Conservation (phyloP, 2,329 filamentous ascomycete species). For the Ophiocordyceps unilateralis region DNA sequence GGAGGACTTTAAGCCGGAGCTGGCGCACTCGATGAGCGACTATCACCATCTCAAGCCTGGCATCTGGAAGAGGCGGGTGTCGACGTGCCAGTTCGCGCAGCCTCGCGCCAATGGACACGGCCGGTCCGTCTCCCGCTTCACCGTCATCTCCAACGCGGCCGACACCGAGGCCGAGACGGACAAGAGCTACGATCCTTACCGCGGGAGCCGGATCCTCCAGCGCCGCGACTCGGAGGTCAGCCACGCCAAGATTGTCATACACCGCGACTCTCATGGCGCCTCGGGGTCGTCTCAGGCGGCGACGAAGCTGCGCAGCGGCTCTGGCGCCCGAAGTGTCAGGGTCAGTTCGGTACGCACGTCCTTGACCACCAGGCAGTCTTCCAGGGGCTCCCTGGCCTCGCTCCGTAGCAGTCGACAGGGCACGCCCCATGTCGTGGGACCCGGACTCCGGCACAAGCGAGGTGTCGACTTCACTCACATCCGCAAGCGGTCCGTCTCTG, state of each 20-base stretch:
- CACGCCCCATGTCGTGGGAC: constrained; percentile 22
- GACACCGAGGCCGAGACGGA: constrained; percentile 31
- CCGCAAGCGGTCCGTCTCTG: constrained; percentile 20
- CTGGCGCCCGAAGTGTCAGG: constrained; percentile 13
- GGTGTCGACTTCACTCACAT: constrained; percentile 36
- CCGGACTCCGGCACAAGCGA: constrained; percentile 29
- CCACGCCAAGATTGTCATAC: constrained; percentile 51
- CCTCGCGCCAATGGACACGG: constrained; percentile 27
- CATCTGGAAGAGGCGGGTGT: constrained; percentile 40
- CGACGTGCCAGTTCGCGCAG: constrained; percentile 41
- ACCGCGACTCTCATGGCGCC: constrained; percentile 28
- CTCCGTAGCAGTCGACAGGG: constrained; percentile 28
- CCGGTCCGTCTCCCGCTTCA: constrained; percentile 42
- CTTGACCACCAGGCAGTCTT: constrained; percentile 14
- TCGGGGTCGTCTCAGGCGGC: constrained; percentile 9
- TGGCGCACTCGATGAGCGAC: constrained; percentile 78
- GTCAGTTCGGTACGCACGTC: constrained; percentile 12
- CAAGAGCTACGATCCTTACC: constrained; percentile 70
- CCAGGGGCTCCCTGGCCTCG: constrained; percentile 29
- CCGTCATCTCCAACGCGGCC: constrained; percentile 45
- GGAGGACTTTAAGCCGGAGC: constrained; percentile 68
- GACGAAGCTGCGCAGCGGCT: constrained; percentile 18
- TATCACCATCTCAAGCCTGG: constrained; percentile 61
- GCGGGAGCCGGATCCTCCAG: constrained; percentile 40
- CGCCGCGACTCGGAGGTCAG: constrained; percentile 29